phyloP scores from a whole-genome alignment of 805 yeast genomes.

The Metschnikowia amazonensis region DNA sequence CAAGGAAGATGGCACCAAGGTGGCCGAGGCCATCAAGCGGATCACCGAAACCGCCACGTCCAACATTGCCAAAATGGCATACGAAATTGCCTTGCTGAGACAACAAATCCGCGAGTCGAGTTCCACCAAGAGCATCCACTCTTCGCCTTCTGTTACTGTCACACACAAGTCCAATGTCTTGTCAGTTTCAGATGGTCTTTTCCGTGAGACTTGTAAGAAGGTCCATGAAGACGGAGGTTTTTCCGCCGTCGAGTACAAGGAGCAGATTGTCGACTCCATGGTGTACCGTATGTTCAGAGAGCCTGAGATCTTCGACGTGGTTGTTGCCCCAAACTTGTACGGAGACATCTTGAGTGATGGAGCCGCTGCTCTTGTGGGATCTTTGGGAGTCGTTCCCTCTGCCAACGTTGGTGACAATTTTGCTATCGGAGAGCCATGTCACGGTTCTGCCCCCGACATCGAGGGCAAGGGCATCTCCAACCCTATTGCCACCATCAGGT shows the following conservation, averaged over 20 bases:
- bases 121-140: slow-evolving; percentile 36
- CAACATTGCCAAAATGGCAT: slow-evolving; percentile 85
- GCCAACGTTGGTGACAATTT: slow-evolving; percentile 96
- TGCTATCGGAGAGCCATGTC: slow-evolving; percentile 99
- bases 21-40: slow-evolving; percentile 97
- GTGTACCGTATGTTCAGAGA: slow-evolving; percentile 98
- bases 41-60: slow-evolving; percentile 84
- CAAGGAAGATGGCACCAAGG: slow-evolving; percentile 76
- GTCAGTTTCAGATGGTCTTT: slow-evolving; percentile 88
- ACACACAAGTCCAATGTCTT: slow-evolving; percentile 96
- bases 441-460: slow-evolving; percentile 98
- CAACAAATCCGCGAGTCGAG: slow-evolving; percentile 66
- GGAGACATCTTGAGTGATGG: slow-evolving; percentile 97
- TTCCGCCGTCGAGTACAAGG: slow-evolving; percentile 65
- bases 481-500: slow-evolving; percentile 97
- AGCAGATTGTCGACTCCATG: slow-evolving; percentile 99
- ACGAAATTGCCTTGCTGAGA: slow-evolving; percentile 90
- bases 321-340: slow-evolving; percentile 96
- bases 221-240: slow-evolving; percentile 61
- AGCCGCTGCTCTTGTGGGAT: slow-evolving; percentile 97
- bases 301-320: slow-evolving; percentile 95
- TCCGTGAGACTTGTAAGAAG: slow-evolving; percentile 78
- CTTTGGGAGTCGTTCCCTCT: slow-evolving; percentile 95
- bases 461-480: slow-evolving; percentile 93
- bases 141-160: slow-evolving; percentile 71